phyloP scores from a whole-genome alignment of 192 early-diverging fungal species.

The Thamnidium elegans region DNA sequence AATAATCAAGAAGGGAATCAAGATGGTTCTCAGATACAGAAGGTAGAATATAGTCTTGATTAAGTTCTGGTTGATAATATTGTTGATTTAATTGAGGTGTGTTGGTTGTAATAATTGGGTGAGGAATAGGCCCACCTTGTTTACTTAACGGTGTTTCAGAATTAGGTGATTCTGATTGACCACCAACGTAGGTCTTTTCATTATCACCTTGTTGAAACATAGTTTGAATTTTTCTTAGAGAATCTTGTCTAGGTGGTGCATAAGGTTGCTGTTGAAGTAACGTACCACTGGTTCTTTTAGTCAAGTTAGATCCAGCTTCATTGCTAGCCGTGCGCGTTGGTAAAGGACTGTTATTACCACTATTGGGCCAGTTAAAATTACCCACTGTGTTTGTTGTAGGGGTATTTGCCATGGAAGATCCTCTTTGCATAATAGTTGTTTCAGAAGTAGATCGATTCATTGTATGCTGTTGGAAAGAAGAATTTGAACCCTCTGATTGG shows the following conservation, averaged over 20 bases:
- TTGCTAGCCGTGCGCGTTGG: background rate
- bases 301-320: background rate
- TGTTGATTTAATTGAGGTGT: no score
- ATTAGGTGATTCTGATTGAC: no score
- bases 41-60: no score
- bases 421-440: background rate
- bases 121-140: background rate
- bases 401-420: background rate
- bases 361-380: background rate
- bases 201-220: no score
- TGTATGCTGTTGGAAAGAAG: background rate
- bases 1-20: no score
- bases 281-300: background rate
- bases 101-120: background rate
- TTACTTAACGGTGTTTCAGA: no score
- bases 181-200: no score
- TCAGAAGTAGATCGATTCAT: slow-evolving; percentile 8
- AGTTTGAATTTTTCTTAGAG: background rate
- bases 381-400: background rate
- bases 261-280: slow-evolving; percentile 2
- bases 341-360: background rate
- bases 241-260: slow-evolving; percentile 19
- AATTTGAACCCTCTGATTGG: no score
- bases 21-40: no score
- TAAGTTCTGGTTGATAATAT: no score